Base-by-base conservation (phyloP, 306 rosid species). In the Cajanus cajan region DNA sequence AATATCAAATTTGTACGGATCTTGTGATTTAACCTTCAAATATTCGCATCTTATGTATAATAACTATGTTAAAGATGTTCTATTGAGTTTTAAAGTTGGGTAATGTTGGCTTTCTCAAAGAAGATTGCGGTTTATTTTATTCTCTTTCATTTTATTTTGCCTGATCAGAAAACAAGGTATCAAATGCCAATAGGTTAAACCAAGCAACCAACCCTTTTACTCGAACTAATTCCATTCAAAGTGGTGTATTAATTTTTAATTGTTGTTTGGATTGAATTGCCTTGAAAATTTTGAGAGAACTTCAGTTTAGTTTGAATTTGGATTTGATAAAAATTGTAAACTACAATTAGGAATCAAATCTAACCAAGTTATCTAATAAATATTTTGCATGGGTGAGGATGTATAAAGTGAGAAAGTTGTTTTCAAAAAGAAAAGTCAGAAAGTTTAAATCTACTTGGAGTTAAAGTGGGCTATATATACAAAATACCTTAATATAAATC, bases 11-110 rank as follows among this genome's bases (percentile, higher is more conserved):
- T 13, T 61, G 70, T 63, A 43, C 65, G 82, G 79, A 63, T 18
- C 10, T 37, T 52, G 31, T 57, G 33, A 40, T 37, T 58, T 61
- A 33, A 28, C 81, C 37, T 68, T 78, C 7, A 14, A 33, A 43
- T 74, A 62, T 78, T 68, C 76, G 34, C 25, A 68, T 78, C 66
- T 24, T 71, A 25, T 22, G 44, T 58, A 74, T 24, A 21, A 74
- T 62, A 69, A 78, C 63, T 34, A 67, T 68, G 68, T 71, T 68
- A 63, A 48, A 63, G 58, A 82, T 68, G 51, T 31, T 62, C 18
- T 34, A 50, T 45, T 72, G 71, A 70, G 50, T 83, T 18, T 24
- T 50, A 8, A 21, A 66, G 47, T 41, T 66, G 2, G 44, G 37
- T 66, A 45, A 54, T 40, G 41, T 8, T 48, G 22, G 63, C 80